A percentile compares a stretch with the other conserved stretches of the same genome.
These are phyloP conservation scores for Neurospora terricola DNA, from an alignment of 495 filamentous ascomycete species.

Conservation along the genomic window DNA sequence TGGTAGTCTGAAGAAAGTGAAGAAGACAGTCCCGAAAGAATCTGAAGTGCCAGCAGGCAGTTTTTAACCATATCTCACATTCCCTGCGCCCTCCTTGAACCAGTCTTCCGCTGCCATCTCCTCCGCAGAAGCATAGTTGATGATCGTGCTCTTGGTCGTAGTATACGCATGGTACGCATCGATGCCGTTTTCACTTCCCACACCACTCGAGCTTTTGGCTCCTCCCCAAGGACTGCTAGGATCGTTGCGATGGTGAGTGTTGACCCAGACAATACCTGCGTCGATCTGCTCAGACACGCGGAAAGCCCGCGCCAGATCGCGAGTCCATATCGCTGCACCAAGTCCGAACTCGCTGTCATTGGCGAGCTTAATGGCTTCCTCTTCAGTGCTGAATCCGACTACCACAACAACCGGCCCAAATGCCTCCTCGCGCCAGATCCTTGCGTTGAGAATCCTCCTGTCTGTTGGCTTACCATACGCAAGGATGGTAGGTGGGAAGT, in stretches of 20 bases:
- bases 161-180: slow-evolving; percentile 51
- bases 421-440: slow-evolving; percentile 35
- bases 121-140: slow-evolving; percentile 42
- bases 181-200: slow-evolving; percentile 48
- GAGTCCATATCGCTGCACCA: slow-evolving; percentile 49
- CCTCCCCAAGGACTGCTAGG: slow-evolving; percentile 53
- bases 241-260: slow-evolving; percentile 52
- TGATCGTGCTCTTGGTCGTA: slow-evolving; percentile 47
- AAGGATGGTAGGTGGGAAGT: slow-evolving; percentile 48
- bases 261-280: slow-evolving; percentile 53
- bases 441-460: slow-evolving; percentile 11
- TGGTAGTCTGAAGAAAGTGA: neutral
- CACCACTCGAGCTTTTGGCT: slow-evolving; percentile 40
- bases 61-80: slow-evolving; percentile 35
- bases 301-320: slow-evolving; percentile 47
- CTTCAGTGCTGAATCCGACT: slow-evolving; percentile 36
- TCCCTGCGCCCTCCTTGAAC: slow-evolving; percentile 35
- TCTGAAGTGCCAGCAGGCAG: neutral
- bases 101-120: slow-evolving; percentile 35
- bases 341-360: slow-evolving; percentile 44
- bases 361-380: slow-evolving; percentile 34
- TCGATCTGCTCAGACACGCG: slow-evolving; percentile 46
- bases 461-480: slow-evolving; percentile 14
- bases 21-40: neutral
- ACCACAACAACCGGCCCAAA: slow-evolving; percentile 44